Evolutionary conservation across 1,284 basidiomycete species (phyloP), one percentile per base, ranked within the genome.

Genomic region (Schizophyllum amplum): DNA sequence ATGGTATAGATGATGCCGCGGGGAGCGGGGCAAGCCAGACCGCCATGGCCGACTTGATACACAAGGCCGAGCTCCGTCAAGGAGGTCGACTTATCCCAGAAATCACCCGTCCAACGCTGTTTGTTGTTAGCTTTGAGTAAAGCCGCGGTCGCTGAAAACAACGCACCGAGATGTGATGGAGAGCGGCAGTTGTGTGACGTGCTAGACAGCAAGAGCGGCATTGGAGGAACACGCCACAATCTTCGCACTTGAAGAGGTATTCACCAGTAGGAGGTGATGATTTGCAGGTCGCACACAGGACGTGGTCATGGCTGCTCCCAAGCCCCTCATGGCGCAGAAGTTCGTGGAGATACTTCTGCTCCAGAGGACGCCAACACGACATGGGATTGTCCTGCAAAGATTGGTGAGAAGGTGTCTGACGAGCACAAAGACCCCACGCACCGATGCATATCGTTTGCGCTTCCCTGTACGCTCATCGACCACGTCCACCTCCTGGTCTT

Each of bases 11-110:
- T 24, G 2, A 55, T 47, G 1, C 21, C 33, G 4, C 24, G 33
- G 0, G 61, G 63, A 9, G 52, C 52, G 21, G 47, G 20, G 42
- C 61, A 67, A 24, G 58, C 56, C 1, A 53, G 47, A 17, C 25
- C 24, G 3, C 25, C 7, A 46, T 68, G 67, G 5, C 66, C 64
- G 4, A 69, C 60, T 20, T 68, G 67, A 21, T 67, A 56, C 0
- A 63, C 57, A 2, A 66, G 55, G 3, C 67, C 65, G 5, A 69
- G 24, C 17, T 54, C n/a, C 33, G n/a, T 4, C 24, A 49, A n/a
- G 27, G 27, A 6, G 22, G 7, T 49, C 5, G 17, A 49, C n/a
- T 23, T n/a, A 7, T 49, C 47, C n/a, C 17, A 49, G n/a, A 6
- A 49, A 5, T 46, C 2, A 22, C 47, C 5, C 9, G 1, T 4